A percentile compares a stretch with the other conserved stretches of the same genome.
phyloP scores from a whole-genome alignment of 495 filamentous ascomycete genomes.

The Cercophora scortea region DNA sequence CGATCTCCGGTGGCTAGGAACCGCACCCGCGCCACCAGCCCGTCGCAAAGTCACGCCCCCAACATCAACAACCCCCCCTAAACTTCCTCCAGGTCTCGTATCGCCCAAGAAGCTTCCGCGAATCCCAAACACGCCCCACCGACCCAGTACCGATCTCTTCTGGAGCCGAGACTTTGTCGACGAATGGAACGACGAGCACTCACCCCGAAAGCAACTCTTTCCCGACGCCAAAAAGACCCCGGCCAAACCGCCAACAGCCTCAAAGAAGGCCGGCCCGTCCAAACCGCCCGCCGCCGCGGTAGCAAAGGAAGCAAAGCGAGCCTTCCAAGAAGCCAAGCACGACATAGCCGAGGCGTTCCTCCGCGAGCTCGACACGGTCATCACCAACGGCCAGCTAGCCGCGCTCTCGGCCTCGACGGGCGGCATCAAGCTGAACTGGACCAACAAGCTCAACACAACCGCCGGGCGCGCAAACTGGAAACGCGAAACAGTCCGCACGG shows the following conservation, averaged over 20 bases:
- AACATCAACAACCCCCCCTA: constrained; percentile 4
- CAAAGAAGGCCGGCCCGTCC: constrained; percentile 26
- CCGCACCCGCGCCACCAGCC: not conserved
- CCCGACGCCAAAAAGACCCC: constrained; percentile 27
- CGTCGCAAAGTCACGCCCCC: constrained; percentile 10
- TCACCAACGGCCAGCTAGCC: constrained; percentile 56
- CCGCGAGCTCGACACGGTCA: constrained; percentile 57
- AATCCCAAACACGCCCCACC: constrained; percentile 40
- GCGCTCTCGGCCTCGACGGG: constrained; percentile 56
- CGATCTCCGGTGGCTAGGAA: not conserved
- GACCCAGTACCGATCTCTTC: constrained; percentile 67
- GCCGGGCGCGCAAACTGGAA: constrained; percentile 84
- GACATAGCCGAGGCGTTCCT: constrained; percentile 63
- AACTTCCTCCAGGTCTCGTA: constrained; percentile 11
- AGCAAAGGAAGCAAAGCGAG: constrained; percentile 42
- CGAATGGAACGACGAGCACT: constrained; percentile 76
- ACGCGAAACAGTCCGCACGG: constrained; percentile 43
- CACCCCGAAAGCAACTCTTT: constrained; percentile 51
- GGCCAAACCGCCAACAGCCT: constrained; percentile 44
- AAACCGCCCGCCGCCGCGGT: not conserved
- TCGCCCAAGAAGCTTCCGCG: constrained; percentile 30
- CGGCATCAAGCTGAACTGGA: constrained; percentile 76
- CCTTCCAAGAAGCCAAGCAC: constrained; percentile 61
- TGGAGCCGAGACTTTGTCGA: constrained; percentile 71
- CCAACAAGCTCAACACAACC: constrained; percentile 74